A percentile compares a stretch with the other conserved stretches of the same genome.
These are phyloP conservation scores for Boletus huronensis DNA, from an alignment of 768 basidiomycete genomes.

Conservation along the genomic window DNA sequence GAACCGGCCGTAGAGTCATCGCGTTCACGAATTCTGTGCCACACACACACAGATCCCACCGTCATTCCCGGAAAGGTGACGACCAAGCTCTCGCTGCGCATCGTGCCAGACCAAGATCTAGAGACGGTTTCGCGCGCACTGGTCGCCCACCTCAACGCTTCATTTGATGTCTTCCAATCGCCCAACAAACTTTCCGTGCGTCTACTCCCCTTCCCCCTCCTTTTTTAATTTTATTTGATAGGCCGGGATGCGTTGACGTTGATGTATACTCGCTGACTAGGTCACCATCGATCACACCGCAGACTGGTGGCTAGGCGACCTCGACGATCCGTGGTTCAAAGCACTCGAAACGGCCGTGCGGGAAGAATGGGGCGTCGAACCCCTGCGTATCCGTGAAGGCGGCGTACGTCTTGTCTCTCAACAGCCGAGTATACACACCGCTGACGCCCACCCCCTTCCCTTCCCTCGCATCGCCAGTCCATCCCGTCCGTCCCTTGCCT, in stretches of 20 bases:
- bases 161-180: slow-evolving; percentile 60
- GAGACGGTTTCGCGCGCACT: slow-evolving; percentile 63
- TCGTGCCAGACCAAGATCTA: slow-evolving; percentile 91
- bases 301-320: slow-evolving; percentile 94
- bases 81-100: slow-evolving; percentile 85
- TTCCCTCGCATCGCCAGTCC: slow-evolving; percentile 48
- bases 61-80: slow-evolving; percentile 84
- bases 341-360: slow-evolving; percentile 78
- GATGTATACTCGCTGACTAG: slow-evolving; percentile 35
- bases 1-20: neutral
- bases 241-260: neutral
- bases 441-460: neutral
- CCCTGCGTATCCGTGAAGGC: slow-evolving; percentile 88
- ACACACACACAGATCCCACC: slow-evolving; percentile 59
- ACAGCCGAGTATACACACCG: neutral
- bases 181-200: slow-evolving; percentile 70
- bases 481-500: slow-evolving; percentile 93
- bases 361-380: slow-evolving; percentile 84
- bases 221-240: neutral
- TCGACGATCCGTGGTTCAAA: slow-evolving; percentile 83
- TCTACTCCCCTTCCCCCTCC: neutral
- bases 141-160: slow-evolving; percentile 49
- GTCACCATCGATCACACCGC: slow-evolving; percentile 78
- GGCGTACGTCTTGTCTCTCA: slow-evolving; percentile 53
- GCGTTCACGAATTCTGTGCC: neutral